Evolutionary conservation across 257 asterid genomes (phyloP), one percentile per base, ranked within the genome.

Genomic region (Capsicum pubescens): DNA sequence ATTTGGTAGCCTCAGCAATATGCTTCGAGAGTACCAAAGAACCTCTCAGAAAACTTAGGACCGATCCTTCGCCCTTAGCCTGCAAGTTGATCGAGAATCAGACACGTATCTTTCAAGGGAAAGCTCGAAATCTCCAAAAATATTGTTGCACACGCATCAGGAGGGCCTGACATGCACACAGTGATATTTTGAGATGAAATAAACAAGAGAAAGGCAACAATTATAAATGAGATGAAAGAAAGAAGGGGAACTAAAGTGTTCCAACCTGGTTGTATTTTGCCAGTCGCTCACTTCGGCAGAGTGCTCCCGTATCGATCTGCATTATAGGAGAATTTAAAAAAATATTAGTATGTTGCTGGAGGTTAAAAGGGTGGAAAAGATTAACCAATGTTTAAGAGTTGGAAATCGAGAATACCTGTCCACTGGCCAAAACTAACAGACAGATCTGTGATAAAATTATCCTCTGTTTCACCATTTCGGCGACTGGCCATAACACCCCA

Each of bases 401-500:
- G 19, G 59, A 59, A 81, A 76, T 32, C 10, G n/a, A 19, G 61
- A 35, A 46, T 66, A 96, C 99, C 99, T 96, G 99, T 84, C 99
- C 98, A 84, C 98, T 94, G 85, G 99, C 98, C 89, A n/a, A 94
- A 87, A 76, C 99, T 98, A 7, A 96, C 99, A 26, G 98, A 94
- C 68, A 96, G 87, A 89, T 96, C 99, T 39, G 99, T 98, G 46
- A 96, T 96, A 88, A 96, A 96, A 92, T 96, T 93, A 90, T 96
- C 99, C 86, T 96, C 99, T 2, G 99, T 96, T 88, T 96, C 99
- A 57, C 99, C 99, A 88, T 98, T 96, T 19, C 99, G 95, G 88
- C 94, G 99, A 86, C 98, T 96, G 82, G 94, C 99, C 99, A 96
- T 96, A 71, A 96, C 99, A 83, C 99, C 99, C 99, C 99, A 96